phyloP scores from a whole-genome alignment of 805 yeast genomes.

The Barnettozyma vustinii region DNA sequence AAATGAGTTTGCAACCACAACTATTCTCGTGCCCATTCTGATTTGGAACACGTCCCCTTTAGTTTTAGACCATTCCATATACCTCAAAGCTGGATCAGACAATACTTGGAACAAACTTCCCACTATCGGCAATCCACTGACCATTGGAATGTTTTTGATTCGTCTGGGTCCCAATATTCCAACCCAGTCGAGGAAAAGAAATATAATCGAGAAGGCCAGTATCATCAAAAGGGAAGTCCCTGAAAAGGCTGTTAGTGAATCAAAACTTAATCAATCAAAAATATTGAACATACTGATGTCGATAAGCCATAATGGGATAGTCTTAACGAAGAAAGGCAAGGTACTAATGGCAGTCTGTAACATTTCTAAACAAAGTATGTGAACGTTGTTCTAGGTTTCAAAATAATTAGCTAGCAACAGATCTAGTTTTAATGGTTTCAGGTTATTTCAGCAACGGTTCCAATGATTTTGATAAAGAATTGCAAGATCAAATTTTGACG shows the following conservation, averaged over 20 bases:
- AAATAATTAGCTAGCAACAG: background rate
- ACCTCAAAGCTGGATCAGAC: conserved; percentile 45
- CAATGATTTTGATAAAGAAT: background rate
- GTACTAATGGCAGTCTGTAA: background rate
- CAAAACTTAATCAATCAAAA: background rate
- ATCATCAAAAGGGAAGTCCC: background rate
- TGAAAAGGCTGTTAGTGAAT: conserved; percentile 1
- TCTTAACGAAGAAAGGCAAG: background rate
- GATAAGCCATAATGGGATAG: background rate
- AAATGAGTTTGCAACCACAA: conserved; percentile 64
- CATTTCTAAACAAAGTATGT: background rate
- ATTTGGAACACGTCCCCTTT: conserved; percentile 51
- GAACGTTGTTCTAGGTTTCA: background rate
- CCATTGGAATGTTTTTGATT: conserved; percentile 35
- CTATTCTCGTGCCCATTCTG: conserved; percentile 49
- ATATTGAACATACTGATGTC: background rate
- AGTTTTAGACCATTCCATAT: conserved; percentile 37
- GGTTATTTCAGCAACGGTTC: background rate
- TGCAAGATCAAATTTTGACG: background rate
- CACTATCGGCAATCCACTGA: conserved; percentile 45
- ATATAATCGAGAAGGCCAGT: background rate
- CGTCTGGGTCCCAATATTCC: conserved; percentile 25
- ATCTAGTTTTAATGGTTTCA: background rate
- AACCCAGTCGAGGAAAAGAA: conserved; percentile 15
- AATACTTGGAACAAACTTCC: conserved; percentile 44